Conservation (phyloP, 2,329 filamentous ascomycete genomes). For the Aspergillus niger region DNA sequence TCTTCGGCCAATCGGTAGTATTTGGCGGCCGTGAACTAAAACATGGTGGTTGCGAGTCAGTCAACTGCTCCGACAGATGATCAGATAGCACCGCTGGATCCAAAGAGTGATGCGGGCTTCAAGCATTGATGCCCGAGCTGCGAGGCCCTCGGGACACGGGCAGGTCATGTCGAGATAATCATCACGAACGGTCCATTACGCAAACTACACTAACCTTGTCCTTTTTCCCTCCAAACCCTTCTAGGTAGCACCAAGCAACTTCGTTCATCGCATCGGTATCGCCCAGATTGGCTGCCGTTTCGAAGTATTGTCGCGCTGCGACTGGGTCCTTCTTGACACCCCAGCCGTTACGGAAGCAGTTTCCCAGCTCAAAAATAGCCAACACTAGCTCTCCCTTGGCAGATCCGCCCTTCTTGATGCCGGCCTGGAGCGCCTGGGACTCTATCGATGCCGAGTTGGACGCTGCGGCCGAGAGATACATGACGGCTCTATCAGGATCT, state of each 20-base stretch:
- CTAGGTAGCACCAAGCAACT: slow-evolving; percentile 89
- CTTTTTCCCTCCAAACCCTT: slow-evolving; percentile 97
- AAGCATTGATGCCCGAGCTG: slow-evolving; percentile 38
- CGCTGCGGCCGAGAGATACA: slow-evolving; percentile 83
- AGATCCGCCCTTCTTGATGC: slow-evolving; percentile 87
- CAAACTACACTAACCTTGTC: slow-evolving; percentile 76
- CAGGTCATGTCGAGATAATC: background rate
- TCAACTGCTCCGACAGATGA: slow-evolving; percentile 11
- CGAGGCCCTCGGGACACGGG: background rate
- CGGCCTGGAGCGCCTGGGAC: slow-evolving; percentile 78
- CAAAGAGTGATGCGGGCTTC: slow-evolving; percentile 25
- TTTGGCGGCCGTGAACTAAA: slow-evolving; percentile 65
- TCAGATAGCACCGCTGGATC: slow-evolving; percentile 13
- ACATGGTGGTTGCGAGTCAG: slow-evolving; percentile 13
- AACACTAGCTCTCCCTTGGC: slow-evolving; percentile 96
- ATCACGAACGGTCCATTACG: slow-evolving; percentile 2
- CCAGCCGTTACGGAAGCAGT: slow-evolving; percentile 87
- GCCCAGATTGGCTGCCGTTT: slow-evolving; percentile 93
- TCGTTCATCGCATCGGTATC: slow-evolving; percentile 99
- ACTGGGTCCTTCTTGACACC: slow-evolving; percentile 82
- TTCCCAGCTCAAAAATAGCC: slow-evolving; percentile 85
- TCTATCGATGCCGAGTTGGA: slow-evolving; percentile 88
- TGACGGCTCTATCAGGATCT: slow-evolving; percentile 72
- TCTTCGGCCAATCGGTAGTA: slow-evolving; percentile 91
- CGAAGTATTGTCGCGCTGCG: slow-evolving; percentile 89